Conservation (phyloP, 2,329 filamentous ascomycete genomes). For the Rhexocercosporidium sp. region DNA sequence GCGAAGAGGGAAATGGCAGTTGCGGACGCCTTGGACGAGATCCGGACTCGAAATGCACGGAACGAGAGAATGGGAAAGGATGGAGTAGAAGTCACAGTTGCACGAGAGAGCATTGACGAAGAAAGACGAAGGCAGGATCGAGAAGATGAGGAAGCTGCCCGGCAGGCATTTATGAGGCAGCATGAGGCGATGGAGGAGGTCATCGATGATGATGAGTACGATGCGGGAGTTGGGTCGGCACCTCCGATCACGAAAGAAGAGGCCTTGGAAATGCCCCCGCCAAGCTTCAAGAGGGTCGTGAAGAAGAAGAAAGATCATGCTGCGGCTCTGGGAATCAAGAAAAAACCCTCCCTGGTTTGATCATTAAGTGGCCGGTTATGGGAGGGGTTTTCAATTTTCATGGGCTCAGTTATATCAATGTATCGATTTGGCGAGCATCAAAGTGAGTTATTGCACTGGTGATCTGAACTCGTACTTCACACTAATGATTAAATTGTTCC, state of each 20-base stretch:
- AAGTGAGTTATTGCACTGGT: conserved; percentile 4
- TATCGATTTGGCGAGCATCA: neutral
- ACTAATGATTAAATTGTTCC: neutral
- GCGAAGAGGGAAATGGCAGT: conserved; percentile 96
- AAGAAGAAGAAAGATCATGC: conserved; percentile 89
- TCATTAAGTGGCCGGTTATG: neutral
- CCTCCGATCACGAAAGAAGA: conserved; percentile 45
- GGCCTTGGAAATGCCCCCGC: conserved; percentile 54
- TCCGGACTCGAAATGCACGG: conserved; percentile 87
- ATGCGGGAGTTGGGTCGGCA: conserved; percentile 39
- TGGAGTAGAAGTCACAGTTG: conserved; percentile 63
- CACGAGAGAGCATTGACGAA: conserved; percentile 58
- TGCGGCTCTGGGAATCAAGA: conserved; percentile 83
- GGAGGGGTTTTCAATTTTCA: neutral
- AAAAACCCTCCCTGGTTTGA: conserved; percentile 68
- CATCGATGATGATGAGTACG: conserved; percentile 42
- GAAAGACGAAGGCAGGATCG: conserved; percentile 71
- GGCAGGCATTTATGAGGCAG: conserved; percentile 68
- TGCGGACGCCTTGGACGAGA: conserved; percentile 94
- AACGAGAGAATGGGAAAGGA: conserved; percentile 78
- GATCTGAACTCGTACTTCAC: neutral
- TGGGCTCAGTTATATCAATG: neutral
- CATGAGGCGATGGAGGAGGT: conserved; percentile 43
- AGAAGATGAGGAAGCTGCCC: conserved; percentile 84
- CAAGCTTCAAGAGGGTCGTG: conserved; percentile 74